phyloP scores from a whole-genome alignment of 352 stramenopile genomes.

The Phytophthora pisi region DNA sequence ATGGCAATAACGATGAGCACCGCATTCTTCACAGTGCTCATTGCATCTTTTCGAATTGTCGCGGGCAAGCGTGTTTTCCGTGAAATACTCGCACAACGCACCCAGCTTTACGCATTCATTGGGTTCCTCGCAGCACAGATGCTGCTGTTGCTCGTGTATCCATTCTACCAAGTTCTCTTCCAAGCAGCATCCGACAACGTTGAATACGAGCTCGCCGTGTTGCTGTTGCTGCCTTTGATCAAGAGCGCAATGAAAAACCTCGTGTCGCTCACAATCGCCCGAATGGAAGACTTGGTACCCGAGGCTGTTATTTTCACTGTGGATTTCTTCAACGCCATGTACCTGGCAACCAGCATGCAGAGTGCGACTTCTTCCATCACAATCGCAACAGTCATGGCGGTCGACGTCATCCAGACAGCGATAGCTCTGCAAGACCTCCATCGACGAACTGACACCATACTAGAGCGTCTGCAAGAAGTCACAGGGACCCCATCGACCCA shows the following conservation, averaged over 20 bases:
- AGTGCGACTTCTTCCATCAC: constrained; percentile 7
- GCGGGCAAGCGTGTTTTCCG: neutral
- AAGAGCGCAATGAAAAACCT: constrained; percentile 24
- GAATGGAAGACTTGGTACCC: constrained; percentile 24
- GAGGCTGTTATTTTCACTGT: constrained; percentile 23
- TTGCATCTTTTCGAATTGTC: constrained; percentile 1
- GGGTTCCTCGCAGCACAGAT: constrained; percentile 18
- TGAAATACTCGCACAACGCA: neutral
- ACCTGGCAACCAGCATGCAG: constrained; percentile 26
- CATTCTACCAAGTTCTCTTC: constrained; percentile 19
- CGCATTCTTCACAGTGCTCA: neutral
- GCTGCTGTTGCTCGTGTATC: constrained; percentile 17
- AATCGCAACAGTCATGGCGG: constrained; percentile 5
- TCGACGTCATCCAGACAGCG: constrained; percentile 6
- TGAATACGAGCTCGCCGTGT: neutral
- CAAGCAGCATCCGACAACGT: neutral
- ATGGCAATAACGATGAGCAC: constrained; percentile 11
- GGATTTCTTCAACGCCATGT: constrained; percentile 31
- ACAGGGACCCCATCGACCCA: neutral
- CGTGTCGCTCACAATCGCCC: constrained; percentile 9
- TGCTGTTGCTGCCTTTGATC: constrained; percentile 16
- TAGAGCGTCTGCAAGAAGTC: constrained; percentile 3
- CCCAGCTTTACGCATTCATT: constrained; percentile 5
- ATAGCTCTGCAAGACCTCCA: constrained; percentile 6
- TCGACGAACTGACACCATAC: constrained; percentile 2